Base-by-base conservation (phyloP, 148 eudicot species). In the Polygonum maritimum region DNA sequence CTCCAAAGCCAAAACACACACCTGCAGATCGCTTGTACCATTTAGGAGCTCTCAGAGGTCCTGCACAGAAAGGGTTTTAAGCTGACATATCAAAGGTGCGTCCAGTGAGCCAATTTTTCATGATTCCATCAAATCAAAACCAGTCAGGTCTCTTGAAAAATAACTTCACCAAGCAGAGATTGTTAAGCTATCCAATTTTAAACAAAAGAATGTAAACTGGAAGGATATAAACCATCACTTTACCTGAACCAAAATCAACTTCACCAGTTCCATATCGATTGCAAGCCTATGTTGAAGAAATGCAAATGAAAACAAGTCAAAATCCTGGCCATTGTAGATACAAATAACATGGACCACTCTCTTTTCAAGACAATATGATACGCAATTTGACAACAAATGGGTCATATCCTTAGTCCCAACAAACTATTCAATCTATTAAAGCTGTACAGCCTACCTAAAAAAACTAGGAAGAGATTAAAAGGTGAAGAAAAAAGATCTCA, bases 1-100 rank as follows among this genome's bases (percentile, higher is more conserved):
- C 99, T 70, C 99, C 99, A 81, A 95, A 95, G 52, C 98, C 98
- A 86, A 95, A 95, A 71, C 97, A 89, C 63, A 90, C 99, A 48
- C 99, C 97, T 7, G 89, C 90, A 76, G 93, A 90, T 26, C 91
- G 86, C 78, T 89, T 88, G 79, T 86, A 95, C 99, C 98, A 92
- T 80, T 92, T 95, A 80, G 99, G 98, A 77, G 98, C 97, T 81
- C 85, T 86, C 79, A 92, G 81, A 69, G 87, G 87, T 79, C 89
- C 98, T 92, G 90, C 81, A 80, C 16, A 69, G 71, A 36, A 67
- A 67, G 19, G 36, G 21, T 67, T 67, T 36, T 16, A 7, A 67
- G 45, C 19, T 36, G 71, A 38, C 40, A 67, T 67, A 16, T 14
- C 44, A 35, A 33, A 67, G 19, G 71, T 36, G 45, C 16, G 38